A percentile compares a stretch with the other conserved stretches of the same genome.
phyloP scores from a whole-genome alignment of 129 eudicot genomes.

The Flaveria brownii region DNA sequence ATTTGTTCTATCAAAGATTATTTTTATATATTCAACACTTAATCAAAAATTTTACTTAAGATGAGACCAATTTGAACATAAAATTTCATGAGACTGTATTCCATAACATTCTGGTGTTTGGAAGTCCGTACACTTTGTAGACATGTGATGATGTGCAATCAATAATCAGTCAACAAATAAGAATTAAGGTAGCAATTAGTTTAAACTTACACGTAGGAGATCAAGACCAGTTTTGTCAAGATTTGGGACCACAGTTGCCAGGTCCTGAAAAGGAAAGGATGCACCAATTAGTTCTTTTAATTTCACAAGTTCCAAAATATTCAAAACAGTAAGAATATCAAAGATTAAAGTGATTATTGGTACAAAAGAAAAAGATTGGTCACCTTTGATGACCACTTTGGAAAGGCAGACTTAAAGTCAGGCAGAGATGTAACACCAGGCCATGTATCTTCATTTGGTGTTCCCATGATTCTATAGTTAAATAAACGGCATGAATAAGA shows the following conservation, averaged over 20 bases:
- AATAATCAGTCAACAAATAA: not conserved
- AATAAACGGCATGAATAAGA: conserved; percentile 3
- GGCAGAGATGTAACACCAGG: conserved; percentile 93
- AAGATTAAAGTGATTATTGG: not conserved
- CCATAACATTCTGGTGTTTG: conserved; percentile 3
- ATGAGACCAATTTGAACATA: too few relatives aligned
- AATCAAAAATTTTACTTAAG: not conserved
- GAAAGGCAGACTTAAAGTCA: conserved; percentile 83
- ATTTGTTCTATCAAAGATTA: not conserved
- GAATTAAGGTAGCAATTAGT: conserved; percentile 3
- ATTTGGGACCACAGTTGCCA: conserved; percentile 77
- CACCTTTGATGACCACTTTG: conserved; percentile 92
- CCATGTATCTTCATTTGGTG: conserved; percentile 95
- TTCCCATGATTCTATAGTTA: conserved; percentile 73
- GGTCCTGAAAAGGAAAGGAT: conserved; percentile 53
- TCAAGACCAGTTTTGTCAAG: conserved; percentile 82
- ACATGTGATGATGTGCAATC: not conserved
- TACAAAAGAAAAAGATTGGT: conserved; percentile 10
- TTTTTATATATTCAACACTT: not conserved
- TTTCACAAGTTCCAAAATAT: not conserved
- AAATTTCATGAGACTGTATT: conserved; percentile 3
- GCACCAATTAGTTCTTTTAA: conserved; percentile 20
- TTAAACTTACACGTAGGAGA: conserved; percentile 72
- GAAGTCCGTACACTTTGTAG: not conserved
- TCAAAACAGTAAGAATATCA: not conserved